These are phyloP conservation scores for Arthroderma uncinatum DNA, from an alignment of 2,329 filamentous ascomycete genomes.

Conservation along the genomic window DNA sequence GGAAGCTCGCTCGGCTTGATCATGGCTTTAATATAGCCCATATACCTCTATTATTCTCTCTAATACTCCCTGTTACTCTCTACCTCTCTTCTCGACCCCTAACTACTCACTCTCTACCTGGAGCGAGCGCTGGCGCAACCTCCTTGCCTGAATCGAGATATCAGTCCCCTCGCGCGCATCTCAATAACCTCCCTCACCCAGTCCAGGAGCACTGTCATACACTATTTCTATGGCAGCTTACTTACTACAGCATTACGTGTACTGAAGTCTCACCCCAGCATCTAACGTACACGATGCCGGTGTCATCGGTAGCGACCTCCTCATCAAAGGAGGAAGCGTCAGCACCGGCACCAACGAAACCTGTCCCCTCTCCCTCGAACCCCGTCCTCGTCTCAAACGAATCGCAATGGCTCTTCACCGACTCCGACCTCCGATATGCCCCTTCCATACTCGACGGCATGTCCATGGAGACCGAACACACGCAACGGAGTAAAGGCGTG, in stretches of 20 bases:
- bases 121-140: not conserved
- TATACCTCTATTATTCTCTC: not conserved
- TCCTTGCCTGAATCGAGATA: not conserved
- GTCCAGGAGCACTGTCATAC: no score
- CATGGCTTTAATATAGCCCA: no score
- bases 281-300: not conserved
- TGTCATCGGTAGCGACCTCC: not conserved
- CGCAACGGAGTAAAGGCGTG: conserved; percentile 76
- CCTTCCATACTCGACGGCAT: conserved; percentile 80
- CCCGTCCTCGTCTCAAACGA: conserved; percentile 45
- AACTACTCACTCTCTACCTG: no score
- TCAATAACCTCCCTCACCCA: no score
- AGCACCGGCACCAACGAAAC: not conserved
- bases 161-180: not conserved
- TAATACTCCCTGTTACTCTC: not conserved
- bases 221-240: no score
- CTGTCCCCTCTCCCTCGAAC: conserved; percentile 26
- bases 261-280: no score
- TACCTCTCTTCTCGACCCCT: not conserved
- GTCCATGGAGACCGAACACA: conserved; percentile 61
- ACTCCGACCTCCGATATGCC: conserved; percentile 68
- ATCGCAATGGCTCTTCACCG: conserved; percentile 79
- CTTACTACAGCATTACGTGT: no score
- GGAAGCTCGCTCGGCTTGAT: no score
- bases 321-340: not conserved